Evolutionary conservation across 2,329 filamentous ascomycete genomes (phyloP).

Genomic region (Arthroderma uncinatum): DNA sequence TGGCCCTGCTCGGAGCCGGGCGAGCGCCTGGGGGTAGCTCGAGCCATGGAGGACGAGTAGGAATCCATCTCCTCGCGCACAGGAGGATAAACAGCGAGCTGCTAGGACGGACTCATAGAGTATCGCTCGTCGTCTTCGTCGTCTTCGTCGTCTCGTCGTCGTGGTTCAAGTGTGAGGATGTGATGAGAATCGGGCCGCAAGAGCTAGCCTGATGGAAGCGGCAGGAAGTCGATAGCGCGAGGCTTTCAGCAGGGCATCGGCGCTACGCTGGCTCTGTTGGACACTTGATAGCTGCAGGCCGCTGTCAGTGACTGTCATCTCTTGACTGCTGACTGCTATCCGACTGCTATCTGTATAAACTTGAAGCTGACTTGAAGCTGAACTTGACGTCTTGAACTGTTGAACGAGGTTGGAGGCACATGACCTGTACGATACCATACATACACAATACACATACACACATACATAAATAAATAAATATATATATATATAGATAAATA

Average conservation of each 20-base stretch:
- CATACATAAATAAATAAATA: too few relatives aligned
- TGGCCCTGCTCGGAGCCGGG: constrained; percentile 48
- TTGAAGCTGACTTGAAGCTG: too few relatives aligned
- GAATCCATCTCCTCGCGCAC: background rate
- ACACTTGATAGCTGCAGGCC: too few relatives aligned
- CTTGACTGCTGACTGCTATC: too few relatives aligned
- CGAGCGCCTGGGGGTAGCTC: constrained; percentile 48
- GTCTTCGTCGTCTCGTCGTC: background rate
- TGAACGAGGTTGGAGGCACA: background rate
- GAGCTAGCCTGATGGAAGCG: background rate
- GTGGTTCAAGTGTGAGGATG: background rate
- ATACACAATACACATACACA: background rate
- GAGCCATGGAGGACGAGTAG: constrained; percentile 6
- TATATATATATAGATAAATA: too few relatives aligned
- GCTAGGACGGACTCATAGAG: background rate
- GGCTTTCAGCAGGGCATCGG: background rate
- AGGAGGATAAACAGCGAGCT: background rate
- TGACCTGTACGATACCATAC: background rate
- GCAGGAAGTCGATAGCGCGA: background rate
- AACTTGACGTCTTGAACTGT: too few relatives aligned
- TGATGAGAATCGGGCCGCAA: background rate
- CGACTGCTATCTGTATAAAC: too few relatives aligned
- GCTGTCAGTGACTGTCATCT: too few relatives aligned
- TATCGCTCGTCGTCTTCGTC: background rate
- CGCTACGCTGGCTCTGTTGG: too few relatives aligned